phyloP scores from a whole-genome alignment of 1,284 basidiomycete genomes.

The Inonotus hispidus region DNA sequence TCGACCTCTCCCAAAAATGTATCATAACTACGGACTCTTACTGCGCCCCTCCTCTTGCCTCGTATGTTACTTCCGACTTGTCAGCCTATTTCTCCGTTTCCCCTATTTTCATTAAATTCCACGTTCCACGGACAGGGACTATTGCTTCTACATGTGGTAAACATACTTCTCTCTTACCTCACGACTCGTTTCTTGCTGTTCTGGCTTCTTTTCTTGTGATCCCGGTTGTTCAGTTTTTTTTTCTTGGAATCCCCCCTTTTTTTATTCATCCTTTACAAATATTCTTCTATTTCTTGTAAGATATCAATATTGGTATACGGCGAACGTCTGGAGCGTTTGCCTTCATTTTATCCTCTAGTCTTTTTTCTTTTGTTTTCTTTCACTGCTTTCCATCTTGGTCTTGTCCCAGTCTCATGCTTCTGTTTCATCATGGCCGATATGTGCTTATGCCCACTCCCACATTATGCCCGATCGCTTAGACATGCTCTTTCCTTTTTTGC shows the following conservation, averaged over 20 bases:
- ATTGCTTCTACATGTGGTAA: slow-evolving; percentile 18
- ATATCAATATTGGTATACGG: slow-evolving; percentile 11
- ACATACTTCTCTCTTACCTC: neutral
- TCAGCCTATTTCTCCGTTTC: neutral
- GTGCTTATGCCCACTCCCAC: too few species aligned
- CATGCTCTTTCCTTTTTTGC: too few species aligned
- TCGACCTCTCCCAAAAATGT: neutral
- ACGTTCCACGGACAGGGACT: slow-evolving; percentile 18
- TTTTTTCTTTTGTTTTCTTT: neutral
- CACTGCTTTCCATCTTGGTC: neutral
- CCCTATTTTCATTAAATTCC: neutral
- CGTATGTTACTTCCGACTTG: neutral
- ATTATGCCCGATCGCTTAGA: too few species aligned
- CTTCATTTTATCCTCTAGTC: neutral
- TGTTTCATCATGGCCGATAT: neutral
- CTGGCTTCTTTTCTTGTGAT: neutral
- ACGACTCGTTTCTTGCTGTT: neutral
- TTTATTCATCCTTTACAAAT: neutral
- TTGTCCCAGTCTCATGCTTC: neutral
- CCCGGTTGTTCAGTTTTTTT: neutral
- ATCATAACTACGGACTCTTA: neutral
- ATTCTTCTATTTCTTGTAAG: slow-evolving; percentile 10
- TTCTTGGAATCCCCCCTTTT: neutral
- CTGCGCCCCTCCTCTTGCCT: neutral
- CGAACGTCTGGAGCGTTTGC: neutral